Percentiles rank a stretch among this genome's conserved stretches.
These are phyloP conservation scores for Carex kokanica DNA, from an alignment of 176 grass and related monocot genomes.

Conservation along the genomic window DNA sequence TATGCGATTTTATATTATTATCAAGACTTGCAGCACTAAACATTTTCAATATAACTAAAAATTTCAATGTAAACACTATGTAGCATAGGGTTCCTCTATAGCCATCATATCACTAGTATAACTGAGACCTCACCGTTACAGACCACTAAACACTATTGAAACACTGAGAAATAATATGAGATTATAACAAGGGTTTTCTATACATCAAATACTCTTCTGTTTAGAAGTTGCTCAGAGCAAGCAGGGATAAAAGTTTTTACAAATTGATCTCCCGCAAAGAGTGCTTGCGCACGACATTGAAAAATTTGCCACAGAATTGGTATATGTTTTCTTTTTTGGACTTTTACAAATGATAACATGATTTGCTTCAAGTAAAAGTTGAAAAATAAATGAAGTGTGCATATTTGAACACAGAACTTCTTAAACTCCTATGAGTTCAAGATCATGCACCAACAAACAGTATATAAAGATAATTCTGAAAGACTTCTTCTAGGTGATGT, in stretches of 20 bases:
- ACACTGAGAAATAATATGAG: too few relatives aligned
- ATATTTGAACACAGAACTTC: not conserved
- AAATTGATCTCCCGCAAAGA: not conserved
- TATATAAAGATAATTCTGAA: not conserved
- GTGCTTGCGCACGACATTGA: not conserved
- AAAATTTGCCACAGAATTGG: not conserved
- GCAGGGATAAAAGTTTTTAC: not conserved
- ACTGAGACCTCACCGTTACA: too few relatives aligned
- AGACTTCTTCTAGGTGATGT: not conserved
- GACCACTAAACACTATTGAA: too few relatives aligned
- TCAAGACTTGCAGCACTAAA: too few relatives aligned
- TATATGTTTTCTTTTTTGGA: not conserved
- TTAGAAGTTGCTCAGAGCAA: not conserved
- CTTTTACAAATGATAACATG: not conserved
- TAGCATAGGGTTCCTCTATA: not conserved
- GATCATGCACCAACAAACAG: not conserved
- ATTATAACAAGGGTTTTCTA: too few relatives aligned
- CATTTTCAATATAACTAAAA: too few relatives aligned
- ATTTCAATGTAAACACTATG: too few relatives aligned
- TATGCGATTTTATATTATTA: too few relatives aligned
- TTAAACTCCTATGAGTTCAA: not conserved
- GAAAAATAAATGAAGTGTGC: not conserved
- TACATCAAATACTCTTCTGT: too few relatives aligned
- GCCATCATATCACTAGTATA: too few relatives aligned
- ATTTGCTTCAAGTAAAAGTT: not conserved